Conservation (phyloP, 176 grass and related monocot genomes). For the Eragrostis curvula region DNA sequence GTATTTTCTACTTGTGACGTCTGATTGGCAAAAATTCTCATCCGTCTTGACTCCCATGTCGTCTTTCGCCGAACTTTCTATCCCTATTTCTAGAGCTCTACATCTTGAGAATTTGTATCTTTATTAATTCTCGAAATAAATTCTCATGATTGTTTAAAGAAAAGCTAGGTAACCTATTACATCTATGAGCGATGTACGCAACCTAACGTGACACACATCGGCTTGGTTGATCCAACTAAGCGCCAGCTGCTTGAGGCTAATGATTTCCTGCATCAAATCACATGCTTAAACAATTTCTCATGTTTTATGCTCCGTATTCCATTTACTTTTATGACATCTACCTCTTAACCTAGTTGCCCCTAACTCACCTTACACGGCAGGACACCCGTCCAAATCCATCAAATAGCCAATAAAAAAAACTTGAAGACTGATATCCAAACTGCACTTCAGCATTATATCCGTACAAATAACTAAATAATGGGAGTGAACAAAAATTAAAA, state of each 20-base stretch:
- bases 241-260: not conserved
- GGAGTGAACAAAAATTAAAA: not conserved
- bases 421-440: not conserved
- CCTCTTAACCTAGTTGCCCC: not conserved
- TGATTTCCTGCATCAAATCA: not conserved
- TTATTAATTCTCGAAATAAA: not conserved
- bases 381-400: not conserved
- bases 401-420: not conserved
- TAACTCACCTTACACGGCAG: slow-evolving; percentile 1
- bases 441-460: not conserved
- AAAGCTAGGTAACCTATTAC: slow-evolving; percentile 7
- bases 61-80: not conserved
- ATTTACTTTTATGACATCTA: not conserved
- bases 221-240: slow-evolving; percentile 15
- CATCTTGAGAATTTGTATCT: too few relatives aligned
- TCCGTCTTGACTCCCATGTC: not conserved
- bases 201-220: slow-evolving; percentile 19
- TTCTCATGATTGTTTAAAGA: too few relatives aligned
- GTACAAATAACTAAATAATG: not conserved
- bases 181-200: slow-evolving; percentile 2
- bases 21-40: not conserved
- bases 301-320: too few relatives aligned
- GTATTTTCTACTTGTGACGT: not conserved
- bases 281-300: not conserved
- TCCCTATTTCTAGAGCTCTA: not conserved